Base-by-base conservation (phyloP, 495 filamentous ascomycete genomes). In the Astrothelium subdiscretum region DNA sequence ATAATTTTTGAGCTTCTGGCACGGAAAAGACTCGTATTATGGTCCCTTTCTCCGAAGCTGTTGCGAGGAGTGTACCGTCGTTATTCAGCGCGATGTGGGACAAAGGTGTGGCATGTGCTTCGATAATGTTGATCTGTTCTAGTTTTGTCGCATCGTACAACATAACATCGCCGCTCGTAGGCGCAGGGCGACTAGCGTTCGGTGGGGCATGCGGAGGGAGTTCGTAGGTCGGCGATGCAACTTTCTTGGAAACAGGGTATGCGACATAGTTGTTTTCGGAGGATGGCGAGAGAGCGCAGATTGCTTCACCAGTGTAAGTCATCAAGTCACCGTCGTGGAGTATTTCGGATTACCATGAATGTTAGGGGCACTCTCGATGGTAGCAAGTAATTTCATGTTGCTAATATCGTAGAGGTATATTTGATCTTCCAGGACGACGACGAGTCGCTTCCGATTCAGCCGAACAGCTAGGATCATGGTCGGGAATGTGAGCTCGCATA, bases 381-480 rank as follows among this genome's bases (percentile, higher is more conserved):
- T 96, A 66, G 88, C 85, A 27, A 96, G 78, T 35, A 97, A 80
- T 69, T 87, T 91, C 94, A 98, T 98, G 68, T 96, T 97, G 70
- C 91, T 88, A 59, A 98, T 97, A 72, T 97, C 94, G 75, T 98
- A 98, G 35, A 98, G 80, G 74, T 96, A 98, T 64, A 97, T 95
- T 71, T 95, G 87, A 62, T 95, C 89, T 70, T 97, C 94, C 42
- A 97, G 78, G 1, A 97, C 86, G 11, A 97, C 91, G 31, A 91
- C 90, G 13, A 98, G 83, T 22, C 94, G 83, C 73, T 97, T 97
- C 42, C 95, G 85, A 72, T 97, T 97, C 68, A 98, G 77, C 67
- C 91, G 86, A 31, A 97, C 90, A 18, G 94, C 90, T 15, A 98
- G 81, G 15, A 98, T 89, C 10, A 90, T 90, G 26, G 91, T 92